These are phyloP conservation scores for Termitomyces sp. DNA, from an alignment of 768 basidiomycete species.

Conservation along the genomic window DNA sequence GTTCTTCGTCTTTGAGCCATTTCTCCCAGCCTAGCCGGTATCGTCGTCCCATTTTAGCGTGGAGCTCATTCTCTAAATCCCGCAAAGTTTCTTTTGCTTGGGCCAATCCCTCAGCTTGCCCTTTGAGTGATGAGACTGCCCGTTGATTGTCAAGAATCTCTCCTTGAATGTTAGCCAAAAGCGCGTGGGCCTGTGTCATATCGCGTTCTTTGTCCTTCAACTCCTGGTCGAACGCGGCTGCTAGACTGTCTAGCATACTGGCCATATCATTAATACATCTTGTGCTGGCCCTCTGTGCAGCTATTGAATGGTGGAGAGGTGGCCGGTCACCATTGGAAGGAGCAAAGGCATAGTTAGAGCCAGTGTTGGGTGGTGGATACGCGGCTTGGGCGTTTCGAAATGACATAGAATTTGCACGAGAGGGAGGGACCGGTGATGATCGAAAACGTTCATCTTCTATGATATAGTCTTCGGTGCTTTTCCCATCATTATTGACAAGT, in stretches of 20 bases:
- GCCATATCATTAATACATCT: conserved; percentile 82
- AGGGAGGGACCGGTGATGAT: conserved; percentile 78
- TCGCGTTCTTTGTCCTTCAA: conserved; percentile 89
- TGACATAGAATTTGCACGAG: conserved; percentile 62
- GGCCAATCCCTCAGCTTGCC: conserved; percentile 61
- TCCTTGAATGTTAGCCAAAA: conserved; percentile 80
- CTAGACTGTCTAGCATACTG: conserved; percentile 81
- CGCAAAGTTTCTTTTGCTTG: conserved; percentile 54
- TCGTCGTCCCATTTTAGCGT: conserved; percentile 71
- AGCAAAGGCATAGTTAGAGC: conserved; percentile 30
- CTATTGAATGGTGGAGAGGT: conserved; percentile 78
- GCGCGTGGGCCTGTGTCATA: conserved; percentile 81
- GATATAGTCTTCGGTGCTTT: conserved; percentile 98
- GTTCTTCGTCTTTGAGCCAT: conserved; percentile 85
- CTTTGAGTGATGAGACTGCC: conserved; percentile 61
- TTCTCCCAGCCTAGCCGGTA: conserved; percentile 90
- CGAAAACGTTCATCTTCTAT: conserved; percentile 97
- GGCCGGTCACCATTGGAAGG: conserved; percentile 57
- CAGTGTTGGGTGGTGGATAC: conserved; percentile 30
- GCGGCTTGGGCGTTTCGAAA: conserved; percentile 68
- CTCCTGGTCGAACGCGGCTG: conserved; percentile 88
- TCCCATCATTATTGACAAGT: conserved; percentile 89
- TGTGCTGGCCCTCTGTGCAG: conserved; percentile 83
- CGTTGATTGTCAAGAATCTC: conserved; percentile 87
- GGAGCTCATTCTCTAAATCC: conserved; percentile 60